Percentiles rank a stretch among this genome's conserved stretches.
Evolutionary conservation across 2,329 filamentous ascomycete genomes (phyloP).

Genomic region (Trichoderma simmonsii): DNA sequence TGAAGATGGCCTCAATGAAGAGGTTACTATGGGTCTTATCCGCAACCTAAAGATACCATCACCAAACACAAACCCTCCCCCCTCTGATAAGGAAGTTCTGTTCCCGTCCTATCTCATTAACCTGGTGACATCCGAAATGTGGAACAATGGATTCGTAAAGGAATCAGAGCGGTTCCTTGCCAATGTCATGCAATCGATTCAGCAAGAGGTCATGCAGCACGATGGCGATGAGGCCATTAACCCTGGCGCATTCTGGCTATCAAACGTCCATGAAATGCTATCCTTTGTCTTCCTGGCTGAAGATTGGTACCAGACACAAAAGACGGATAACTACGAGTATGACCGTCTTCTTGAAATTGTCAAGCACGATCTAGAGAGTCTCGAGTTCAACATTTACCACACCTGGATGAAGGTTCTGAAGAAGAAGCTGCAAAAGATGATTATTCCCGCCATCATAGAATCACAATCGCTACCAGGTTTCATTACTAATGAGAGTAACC

Average conservation of each 20-base stretch:
- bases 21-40: constrained; percentile 94
- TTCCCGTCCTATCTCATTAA: constrained; percentile 99
- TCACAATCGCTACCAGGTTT: constrained; percentile 97
- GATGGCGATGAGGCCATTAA: constrained; percentile 97
- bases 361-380: constrained; percentile 95
- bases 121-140: constrained; percentile 98
- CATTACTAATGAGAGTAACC: constrained; percentile 96
- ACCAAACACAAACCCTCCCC: constrained; percentile 79
- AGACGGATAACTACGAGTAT: constrained; percentile 99
- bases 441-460: constrained; percentile 98
- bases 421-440: constrained; percentile 99
- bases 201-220: constrained; percentile 99
- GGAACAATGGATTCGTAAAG: constrained; percentile 99
- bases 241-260: constrained; percentile 96
- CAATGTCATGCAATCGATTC: constrained; percentile 99
- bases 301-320: constrained; percentile 99
- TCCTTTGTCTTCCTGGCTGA: constrained; percentile 99
- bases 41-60: constrained; percentile 94
- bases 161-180: constrained; percentile 98
- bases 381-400: constrained; percentile 99
- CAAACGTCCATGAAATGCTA: constrained; percentile 99
- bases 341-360: constrained; percentile 96
- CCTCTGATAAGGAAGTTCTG: constrained; percentile 96
- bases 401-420: constrained; percentile 99
- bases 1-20: constrained; percentile 93